Base-by-base conservation (phyloP, 179 eudicot species). In the Dionaea muscipula region DNA sequence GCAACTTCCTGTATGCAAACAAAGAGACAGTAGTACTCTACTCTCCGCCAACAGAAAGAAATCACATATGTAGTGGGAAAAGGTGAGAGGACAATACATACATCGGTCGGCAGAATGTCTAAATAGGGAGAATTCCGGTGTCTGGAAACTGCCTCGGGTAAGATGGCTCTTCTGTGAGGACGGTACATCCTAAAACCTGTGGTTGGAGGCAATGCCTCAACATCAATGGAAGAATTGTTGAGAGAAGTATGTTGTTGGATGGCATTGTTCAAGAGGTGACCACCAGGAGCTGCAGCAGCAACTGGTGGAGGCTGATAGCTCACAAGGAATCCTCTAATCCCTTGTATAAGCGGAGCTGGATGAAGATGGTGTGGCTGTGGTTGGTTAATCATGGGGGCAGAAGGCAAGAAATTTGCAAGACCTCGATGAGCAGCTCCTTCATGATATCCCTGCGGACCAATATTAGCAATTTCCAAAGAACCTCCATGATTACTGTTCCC, bases 1-100 rank as follows among this genome's bases (percentile, higher is more conserved):
- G 96, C 96, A 65, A 82, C 93, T 59, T 78, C 81, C 98, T 91
- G 52, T 74, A 73, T n/a, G 26, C 54, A 64, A 16, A 20, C n/a
- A 60, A 64, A 11, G 26, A 49, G 40, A 26, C 22, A 20, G n/a
- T n/a, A 10, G 8, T 41, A 52, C 44, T 51, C 9, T 10, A 43
- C 10, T 12, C 5, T 43, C n/a, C 22, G 18, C 18, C 20, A 43
- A 43, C 5, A 31, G 0, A 17, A 17, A 4, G 3, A 1, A 43
- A 18, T 20, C 47, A 24, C 14, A n/a, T 11, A 47, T 25, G 9
- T 47, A 12, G 15, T 21, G 8, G 10, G 8, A 6, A 31, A 11
- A 31, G 10, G 35, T 4, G 35, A n/a, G 35, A 31, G 35, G 35
- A 31, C 35, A 31, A n/a, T n/a, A 66, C 57, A 55, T 78, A 90